Evolutionary conservation across 1,139 yeast genomes (phyloP).

Genomic region (Saccharomycopsis hybrid): DNA sequence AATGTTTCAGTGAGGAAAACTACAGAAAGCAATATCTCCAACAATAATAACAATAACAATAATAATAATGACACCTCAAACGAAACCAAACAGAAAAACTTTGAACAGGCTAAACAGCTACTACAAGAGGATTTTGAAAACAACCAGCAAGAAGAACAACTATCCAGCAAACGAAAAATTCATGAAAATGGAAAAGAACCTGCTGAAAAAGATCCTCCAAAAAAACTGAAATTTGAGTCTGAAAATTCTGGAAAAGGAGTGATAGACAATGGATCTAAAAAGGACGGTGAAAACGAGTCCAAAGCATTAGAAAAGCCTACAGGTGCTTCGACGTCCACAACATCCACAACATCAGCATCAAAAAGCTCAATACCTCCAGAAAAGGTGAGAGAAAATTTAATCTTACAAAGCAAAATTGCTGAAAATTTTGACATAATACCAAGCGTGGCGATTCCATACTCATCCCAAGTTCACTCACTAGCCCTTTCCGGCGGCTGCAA

Average conservation of each 20-base stretch:
- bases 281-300: neutral
- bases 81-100: neutral
- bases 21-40: neutral
- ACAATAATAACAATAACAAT: neutral
- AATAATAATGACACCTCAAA: neutral
- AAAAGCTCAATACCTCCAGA: conserved; percentile 23
- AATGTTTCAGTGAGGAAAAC: neutral
- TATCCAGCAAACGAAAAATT: neutral
- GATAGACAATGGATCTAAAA: neutral
- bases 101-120: conserved; percentile 4
- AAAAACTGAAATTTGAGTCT: neutral
- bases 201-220: neutral
- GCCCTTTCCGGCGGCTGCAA: conserved; percentile 78
- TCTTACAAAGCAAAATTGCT: conserved; percentile 31
- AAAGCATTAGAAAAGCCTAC: neutral
- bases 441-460: conserved; percentile 65
- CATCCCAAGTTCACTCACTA: conserved; percentile 66
- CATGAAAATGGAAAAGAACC: neutral
- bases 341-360: too few species aligned
- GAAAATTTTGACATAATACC: conserved; percentile 55
- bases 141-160: neutral
- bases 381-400: conserved; percentile 35
- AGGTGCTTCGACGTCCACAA: neutral
- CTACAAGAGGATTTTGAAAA: conserved; percentile 1
- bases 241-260: neutral